These are phyloP conservation scores for Blastobotrys terrestris DNA, from an alignment of 805 yeast species.

Conservation along the genomic window DNA sequence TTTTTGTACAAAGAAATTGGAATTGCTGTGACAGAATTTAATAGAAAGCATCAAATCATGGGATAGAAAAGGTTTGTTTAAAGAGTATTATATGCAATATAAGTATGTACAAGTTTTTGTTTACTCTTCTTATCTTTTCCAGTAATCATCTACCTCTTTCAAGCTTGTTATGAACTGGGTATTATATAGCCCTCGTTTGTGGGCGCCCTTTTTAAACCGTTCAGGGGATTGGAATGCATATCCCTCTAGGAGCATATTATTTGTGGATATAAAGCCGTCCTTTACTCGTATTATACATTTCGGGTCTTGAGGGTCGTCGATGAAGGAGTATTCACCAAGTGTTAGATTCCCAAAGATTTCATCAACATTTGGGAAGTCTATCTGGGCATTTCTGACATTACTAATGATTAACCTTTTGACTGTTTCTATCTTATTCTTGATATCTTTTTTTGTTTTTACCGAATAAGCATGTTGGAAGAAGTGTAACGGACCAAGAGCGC, in stretches of 20 bases:
- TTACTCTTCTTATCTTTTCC: not conserved
- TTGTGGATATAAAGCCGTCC: constrained; percentile 6
- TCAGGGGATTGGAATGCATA: not conserved
- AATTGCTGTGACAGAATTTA: constrained; percentile 75
- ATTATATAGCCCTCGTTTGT: not conserved
- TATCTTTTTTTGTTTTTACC: not conserved
- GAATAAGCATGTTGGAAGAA: constrained; percentile 10
- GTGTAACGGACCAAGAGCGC: constrained; percentile 14
- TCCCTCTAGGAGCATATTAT: constrained; percentile 7
- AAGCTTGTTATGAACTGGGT: constrained; percentile 1
- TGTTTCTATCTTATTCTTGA: not conserved
- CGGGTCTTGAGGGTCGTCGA: not conserved
- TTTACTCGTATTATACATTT: constrained; percentile 3
- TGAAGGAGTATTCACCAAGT: constrained; percentile 7
- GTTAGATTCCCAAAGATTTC: not conserved
- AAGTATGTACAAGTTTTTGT: not conserved
- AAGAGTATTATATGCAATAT: not conserved
- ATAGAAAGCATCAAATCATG: constrained; percentile 32
- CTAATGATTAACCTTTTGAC: not conserved
- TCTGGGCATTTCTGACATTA: constrained; percentile 4
- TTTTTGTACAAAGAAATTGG: constrained; percentile 68
- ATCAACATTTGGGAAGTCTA: constrained; percentile 1
- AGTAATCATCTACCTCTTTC: not conserved
- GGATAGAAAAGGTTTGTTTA: not conserved
- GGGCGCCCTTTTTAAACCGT: not conserved